Percentiles rank a stretch among this genome's conserved stretches.
These are phyloP conservation scores for Calycina herbarum DNA, from an alignment of 2,329 filamentous ascomycete species.

Conservation along the genomic window DNA sequence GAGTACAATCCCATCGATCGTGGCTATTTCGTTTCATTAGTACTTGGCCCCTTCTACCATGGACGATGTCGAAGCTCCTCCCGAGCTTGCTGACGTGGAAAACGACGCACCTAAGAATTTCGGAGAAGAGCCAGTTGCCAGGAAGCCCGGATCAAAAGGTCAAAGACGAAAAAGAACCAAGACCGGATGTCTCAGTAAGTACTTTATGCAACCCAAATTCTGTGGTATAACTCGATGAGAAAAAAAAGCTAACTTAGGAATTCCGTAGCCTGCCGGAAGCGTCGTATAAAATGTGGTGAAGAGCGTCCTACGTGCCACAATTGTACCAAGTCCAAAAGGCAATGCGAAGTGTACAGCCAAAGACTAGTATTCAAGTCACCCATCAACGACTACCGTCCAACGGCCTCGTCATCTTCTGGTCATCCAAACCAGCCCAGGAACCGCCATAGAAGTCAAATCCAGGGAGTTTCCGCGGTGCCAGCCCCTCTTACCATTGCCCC, in stretches of 20 bases:
- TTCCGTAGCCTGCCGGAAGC: constrained; percentile 76
- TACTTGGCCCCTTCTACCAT: not conserved
- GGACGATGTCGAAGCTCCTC: constrained; percentile 8
- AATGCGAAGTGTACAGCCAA: constrained; percentile 82
- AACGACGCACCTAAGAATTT: constrained; percentile 11
- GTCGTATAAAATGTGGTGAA: constrained; percentile 96
- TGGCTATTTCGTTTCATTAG: not conserved
- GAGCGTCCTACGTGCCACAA: constrained; percentile 80
- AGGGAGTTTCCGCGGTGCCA: constrained; percentile 5
- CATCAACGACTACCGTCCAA: constrained; percentile 54
- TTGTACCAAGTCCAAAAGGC: constrained; percentile 81
- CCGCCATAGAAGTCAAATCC: constrained; percentile 10
- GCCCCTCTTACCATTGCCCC: constrained; percentile 18
- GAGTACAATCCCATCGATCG: not conserved
- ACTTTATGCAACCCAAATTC: not conserved
- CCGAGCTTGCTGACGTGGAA: constrained; percentile 7
- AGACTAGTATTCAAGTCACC: constrained; percentile 79
- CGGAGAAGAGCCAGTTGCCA: constrained; percentile 18
- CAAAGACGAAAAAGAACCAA: constrained; percentile 64
- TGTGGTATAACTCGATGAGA: not conserved
- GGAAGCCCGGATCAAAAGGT: constrained; percentile 32
- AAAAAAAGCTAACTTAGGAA: not conserved
- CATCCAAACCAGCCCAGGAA: constrained; percentile 15
- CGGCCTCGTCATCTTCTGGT: constrained; percentile 38
- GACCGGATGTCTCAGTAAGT: constrained; percentile 85